Percentiles rank a stretch among this genome's conserved stretches.
Conservation (phyloP, 192 early-diverging fungal species). For the Backusella westeae region DNA sequence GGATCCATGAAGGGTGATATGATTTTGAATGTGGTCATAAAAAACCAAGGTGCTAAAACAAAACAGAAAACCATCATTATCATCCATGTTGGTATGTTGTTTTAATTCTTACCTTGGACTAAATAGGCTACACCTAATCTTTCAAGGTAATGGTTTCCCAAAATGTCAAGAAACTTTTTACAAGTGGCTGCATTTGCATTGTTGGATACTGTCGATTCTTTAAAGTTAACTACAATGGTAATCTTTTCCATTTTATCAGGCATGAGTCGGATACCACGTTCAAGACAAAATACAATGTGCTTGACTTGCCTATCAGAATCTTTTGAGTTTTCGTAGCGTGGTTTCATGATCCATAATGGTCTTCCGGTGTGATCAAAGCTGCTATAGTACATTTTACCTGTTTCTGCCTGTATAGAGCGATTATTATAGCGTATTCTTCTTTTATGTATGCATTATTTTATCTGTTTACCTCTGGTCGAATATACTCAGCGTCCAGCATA, state of each 20-base stretch:
- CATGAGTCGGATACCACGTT: conserved; percentile 68
- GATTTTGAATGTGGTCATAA: conserved; percentile 78
- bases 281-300: conserved; percentile 80
- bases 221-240: conserved; percentile 77
- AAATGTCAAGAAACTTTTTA: conserved; percentile 72
- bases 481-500: conserved; percentile 9
- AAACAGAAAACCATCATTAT: background rate
- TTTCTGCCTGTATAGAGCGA: conserved; percentile 14
- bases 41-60: conserved; percentile 74
- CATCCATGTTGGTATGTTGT: too few relatives aligned
- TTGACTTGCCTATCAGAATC: conserved; percentile 68
- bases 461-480: conserved; percentile 34
- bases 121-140: conserved; percentile 44
- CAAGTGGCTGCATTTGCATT: conserved; percentile 70
- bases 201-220: conserved; percentile 56
- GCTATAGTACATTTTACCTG: conserved; percentile 82
- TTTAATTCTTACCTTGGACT: background rate
- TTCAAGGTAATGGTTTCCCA: conserved; percentile 89
- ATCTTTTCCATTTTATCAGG: conserved; percentile 72
- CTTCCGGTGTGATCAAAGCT: conserved; percentile 76
- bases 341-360: conserved; percentile 73
- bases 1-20: conserved; percentile 92
- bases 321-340: conserved; percentile 76
- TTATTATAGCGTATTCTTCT: background rate
- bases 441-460: background rate